Base-by-base conservation (phyloP, 129 eudicot genomes). In the Calendula officinalis region DNA sequence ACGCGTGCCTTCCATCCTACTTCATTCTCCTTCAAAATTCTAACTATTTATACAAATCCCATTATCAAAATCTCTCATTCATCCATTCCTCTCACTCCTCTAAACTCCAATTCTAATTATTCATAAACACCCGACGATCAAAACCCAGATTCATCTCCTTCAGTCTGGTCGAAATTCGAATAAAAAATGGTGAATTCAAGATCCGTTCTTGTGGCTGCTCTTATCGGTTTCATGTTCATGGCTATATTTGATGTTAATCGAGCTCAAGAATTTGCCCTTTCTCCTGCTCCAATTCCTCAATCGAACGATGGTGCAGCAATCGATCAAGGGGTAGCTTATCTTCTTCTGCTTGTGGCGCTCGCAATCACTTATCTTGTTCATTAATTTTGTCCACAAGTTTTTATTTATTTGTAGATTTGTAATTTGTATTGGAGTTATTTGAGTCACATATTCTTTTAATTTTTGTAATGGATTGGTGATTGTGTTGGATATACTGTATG, bases 281-380 rank as follows among this genome's bases (percentile, higher is more conserved):
- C 87, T 27, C 81, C 92, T 8, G 81, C 87, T 0, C 15, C 56
- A 27, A 3, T 57, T 55, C 89, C 80, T 16, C 30, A 22, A 22
- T 59, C 78, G 42, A 78, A 50, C 33, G 82, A 84, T 69, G 84
- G 91, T 40, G 66, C 94, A 0, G 73, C 84, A 6, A 74, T 86
- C 48, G 94, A 86, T 79, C 94, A 80, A 82, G 94, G 89, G 60
- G 48, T 86, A 10, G 94, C 94, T 14, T 86, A 82, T 64, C 42
- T 77, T 1, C 86, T 86, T 36, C 67, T 86, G 37, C 56, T 82
- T 33, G 22, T 82, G 17, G 94, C 94, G 0, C 86, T 86, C 22
- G 94, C 89, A 3, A 57, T 82, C 37, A 86, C 94, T 3, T 86
- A 86, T 66, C 75, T 82, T 60, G 67, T 77, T 68, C 94, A 86